These are phyloP conservation scores for Ophiostoma ulmi DNA, from an alignment of 2,329 filamentous ascomycete genomes.

Conservation along the genomic window DNA sequence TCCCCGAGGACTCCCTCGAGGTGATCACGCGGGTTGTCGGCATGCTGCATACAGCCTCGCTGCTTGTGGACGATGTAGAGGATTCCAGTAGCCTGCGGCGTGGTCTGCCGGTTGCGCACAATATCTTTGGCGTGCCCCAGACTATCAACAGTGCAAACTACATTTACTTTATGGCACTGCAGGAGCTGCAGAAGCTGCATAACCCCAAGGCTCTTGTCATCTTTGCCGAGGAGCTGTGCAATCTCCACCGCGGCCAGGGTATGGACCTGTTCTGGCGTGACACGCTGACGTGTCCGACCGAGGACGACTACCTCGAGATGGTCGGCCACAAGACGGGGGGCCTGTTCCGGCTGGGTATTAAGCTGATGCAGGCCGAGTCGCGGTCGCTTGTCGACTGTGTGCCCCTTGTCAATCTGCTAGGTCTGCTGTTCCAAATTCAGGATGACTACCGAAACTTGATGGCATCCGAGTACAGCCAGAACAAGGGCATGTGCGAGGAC, in stretches of 20 bases:
- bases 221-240: slow-evolving; percentile 76
- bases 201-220: slow-evolving; percentile 62
- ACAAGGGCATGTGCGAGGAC: slow-evolving; percentile 94
- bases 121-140: slow-evolving; percentile 78
- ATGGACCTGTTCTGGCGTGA: slow-evolving; percentile 92
- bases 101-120: slow-evolving; percentile 75
- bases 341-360: slow-evolving; percentile 76
- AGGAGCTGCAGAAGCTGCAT: slow-evolving; percentile 66
- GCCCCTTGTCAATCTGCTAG: slow-evolving; percentile 77
- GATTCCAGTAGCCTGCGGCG: slow-evolving; percentile 68
- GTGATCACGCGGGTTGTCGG: slow-evolving; percentile 75
- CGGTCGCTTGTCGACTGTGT: slow-evolving; percentile 60
- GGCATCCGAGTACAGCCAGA: slow-evolving; percentile 67
- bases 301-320: slow-evolving; percentile 88
- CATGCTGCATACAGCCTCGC: slow-evolving; percentile 79
- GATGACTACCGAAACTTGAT: slow-evolving; percentile 91
- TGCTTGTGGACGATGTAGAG: slow-evolving; percentile 84
- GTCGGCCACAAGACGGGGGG: slow-evolving; percentile 87
- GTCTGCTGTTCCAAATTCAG: slow-evolving; percentile 83
- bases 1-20: slow-evolving; percentile 63
- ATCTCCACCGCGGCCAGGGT: slow-evolving; percentile 80
- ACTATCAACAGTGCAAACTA: slow-evolving; percentile 91
- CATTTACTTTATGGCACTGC: slow-evolving; percentile 74
- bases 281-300: slow-evolving; percentile 73
- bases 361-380: slow-evolving; percentile 79